A percentile compares a stretch with the other conserved stretches of the same genome.
phyloP scores from a whole-genome alignment of 2,329 filamentous ascomycete genomes.

The Plenodomus biglobosus region DNA sequence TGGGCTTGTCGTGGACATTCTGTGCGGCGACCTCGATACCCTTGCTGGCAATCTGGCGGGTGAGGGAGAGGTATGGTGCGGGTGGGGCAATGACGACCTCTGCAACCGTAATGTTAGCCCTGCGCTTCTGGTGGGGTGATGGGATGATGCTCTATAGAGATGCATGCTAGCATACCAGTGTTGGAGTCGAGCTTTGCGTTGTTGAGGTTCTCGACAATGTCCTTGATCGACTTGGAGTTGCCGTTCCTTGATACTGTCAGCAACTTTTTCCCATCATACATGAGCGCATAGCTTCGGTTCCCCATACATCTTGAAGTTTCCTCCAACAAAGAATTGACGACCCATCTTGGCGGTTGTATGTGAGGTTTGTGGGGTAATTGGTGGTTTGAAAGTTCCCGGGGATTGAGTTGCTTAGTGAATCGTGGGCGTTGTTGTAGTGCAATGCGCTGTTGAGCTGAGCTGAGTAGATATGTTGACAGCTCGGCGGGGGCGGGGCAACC shows the following conservation, averaged over 20 bases:
- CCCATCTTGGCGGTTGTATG: conserved; percentile 68
- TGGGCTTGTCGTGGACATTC: conserved; percentile 97
- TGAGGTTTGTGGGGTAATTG: conserved; percentile 5
- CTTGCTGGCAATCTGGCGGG: conserved; percentile 74
- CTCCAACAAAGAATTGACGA: conserved; percentile 96
- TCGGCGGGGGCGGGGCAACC: conserved; percentile 33
- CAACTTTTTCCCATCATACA: not conserved
- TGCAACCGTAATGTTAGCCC: conserved; percentile 41
- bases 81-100: conserved; percentile 96
- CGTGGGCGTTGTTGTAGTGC: conserved; percentile 36
- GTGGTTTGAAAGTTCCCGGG: conserved; percentile 4
- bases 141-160: not conserved
- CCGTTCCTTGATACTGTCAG: conserved; percentile 72
- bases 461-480: conserved; percentile 20
- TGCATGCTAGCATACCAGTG: conserved; percentile 56
- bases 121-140: conserved; percentile 4
- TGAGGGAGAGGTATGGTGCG: conserved; percentile 83
- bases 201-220: conserved; percentile 89
- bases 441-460: conserved; percentile 37
- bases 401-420: conserved; percentile 12
- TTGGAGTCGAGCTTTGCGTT: conserved; percentile 76
- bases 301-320: conserved; percentile 97
- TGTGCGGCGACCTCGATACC: conserved; percentile 87
- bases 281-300: conserved; percentile 27
- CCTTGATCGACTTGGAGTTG: conserved; percentile 82